Evolutionary conservation across 305 asterid species (phyloP), one percentile per base, ranked within the genome.

Genomic region (Fraxinus greggii): DNA sequence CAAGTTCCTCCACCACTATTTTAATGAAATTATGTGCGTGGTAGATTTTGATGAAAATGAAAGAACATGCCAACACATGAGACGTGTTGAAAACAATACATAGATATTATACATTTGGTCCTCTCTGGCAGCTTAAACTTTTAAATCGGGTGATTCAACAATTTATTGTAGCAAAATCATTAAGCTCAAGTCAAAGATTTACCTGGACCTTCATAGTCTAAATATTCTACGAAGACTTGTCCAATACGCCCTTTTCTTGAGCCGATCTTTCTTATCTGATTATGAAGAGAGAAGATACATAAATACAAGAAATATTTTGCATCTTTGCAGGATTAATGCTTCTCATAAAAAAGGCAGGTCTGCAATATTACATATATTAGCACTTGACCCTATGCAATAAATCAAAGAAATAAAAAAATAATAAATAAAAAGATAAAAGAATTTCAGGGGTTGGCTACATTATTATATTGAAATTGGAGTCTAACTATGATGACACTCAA

Each of bases 151-250:
- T 65, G 12, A 13, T 65, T 10, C 23, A 69, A 28, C 23, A 28
- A 15, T 13, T 28, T 24, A 65, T 26, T 9, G 33, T 10, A 26
- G 35, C 9, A 7, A 65, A 65, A 65, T 65, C 73, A 65, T 65
- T 65, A 28, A 26, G 73, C 35, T 21, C 73, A 65, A 65, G 33
- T 24, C n/a, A 70, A 70, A 65, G 36, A 65, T 29, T 29, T 70
- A 70, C 75, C 75, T 70, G 75, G 40, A 70, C 40, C 75, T 70
- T 70, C 75, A 70, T 70, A 70, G 40, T 31, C 75, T 28, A 70
- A 29, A 31, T 70, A 70, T 15, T 70, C 75, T 31, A 70, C 21
- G 24, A 70, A 29, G 33, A 65, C 73, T 65, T 70, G 36, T 31
- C 23, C 23, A 70, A 63, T 63, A 63, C 40, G 75, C 75, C 75